Base-by-base conservation (phyloP, 164 flowering plant genomes). In the Dillenia turbinata region DNA sequence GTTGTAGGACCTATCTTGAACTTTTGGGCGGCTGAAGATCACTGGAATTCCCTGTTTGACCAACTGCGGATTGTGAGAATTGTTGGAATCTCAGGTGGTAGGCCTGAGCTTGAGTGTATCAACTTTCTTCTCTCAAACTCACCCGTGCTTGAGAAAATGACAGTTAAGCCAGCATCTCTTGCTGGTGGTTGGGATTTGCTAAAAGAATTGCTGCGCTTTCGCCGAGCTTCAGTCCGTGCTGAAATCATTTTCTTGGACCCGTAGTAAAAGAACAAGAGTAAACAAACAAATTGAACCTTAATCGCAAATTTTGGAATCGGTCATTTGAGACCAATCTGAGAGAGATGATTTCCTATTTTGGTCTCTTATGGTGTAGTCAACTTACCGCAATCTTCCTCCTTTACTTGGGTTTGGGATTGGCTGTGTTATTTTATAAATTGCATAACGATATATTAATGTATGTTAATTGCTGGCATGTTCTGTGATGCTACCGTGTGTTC, bases 61-160 rank as follows among this genome's bases (percentile, higher is more conserved):
- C 73, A 75, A 13, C 73, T 85, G 55, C 69, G 62, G 57, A 22
- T 61, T 13, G 80, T 77, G 17, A 77, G 69, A 52, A 63, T 85
- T 12, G 62, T 17, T 54, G 79, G 76, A 24, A 78, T 78, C 7
- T 64, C 56, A 49, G 79, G 81, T 17, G 22, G 14, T 0, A 56
- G 45, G 65, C 64, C 67, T 5, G 85, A 83, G 56, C 63, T 82
- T 44, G 71, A 67, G 14, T 83, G 82, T 62, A 79, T 86, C 54
- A 68, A 58, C 47, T 80, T 80, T 63, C 17, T 86, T 67, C 85
- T 86, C 22, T 71, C 75, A 16, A 69, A 66, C 59, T 65, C 86
- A 13, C 85, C 88, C 2, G 75, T 52, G 26, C 85, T 86, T 24
- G 83, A 81, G 71, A 77, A 13, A 43, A 70, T 83, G 85, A 81